A percentile compares a stretch with the other conserved stretches of the same genome.
phyloP scores from a whole-genome alignment of 129 eudicot genomes.

The Daucus carota region DNA sequence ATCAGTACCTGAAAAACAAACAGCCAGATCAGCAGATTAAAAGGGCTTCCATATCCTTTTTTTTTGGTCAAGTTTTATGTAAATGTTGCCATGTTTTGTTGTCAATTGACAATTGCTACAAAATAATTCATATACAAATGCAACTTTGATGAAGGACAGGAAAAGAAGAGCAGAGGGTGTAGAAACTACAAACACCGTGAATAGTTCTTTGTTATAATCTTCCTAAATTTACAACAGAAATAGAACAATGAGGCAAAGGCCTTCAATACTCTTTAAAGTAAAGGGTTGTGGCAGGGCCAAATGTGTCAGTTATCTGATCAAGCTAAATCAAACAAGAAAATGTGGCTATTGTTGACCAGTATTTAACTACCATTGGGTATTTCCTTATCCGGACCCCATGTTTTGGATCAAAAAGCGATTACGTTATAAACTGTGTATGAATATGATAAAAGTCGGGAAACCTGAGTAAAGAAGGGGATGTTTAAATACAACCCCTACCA shows the following conservation, averaged over 20 bases:
- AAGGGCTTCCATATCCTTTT: background rate
- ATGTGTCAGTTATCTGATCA: background rate
- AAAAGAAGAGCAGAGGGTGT: background rate
- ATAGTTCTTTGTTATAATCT: background rate
- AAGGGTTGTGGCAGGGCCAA: background rate
- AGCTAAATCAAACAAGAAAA: background rate
- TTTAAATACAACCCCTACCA: background rate
- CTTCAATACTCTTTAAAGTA: background rate
- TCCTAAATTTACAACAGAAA: background rate
- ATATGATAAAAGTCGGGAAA: background rate
- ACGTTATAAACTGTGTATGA: background rate
- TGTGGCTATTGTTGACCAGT: background rate
- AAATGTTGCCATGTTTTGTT: background rate
- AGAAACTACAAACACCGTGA: background rate
- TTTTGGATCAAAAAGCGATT: background rate
- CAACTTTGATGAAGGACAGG: background rate
- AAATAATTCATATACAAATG: background rate
- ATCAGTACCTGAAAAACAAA: constrained; percentile 24
- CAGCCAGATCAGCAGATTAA: constrained; percentile 1
- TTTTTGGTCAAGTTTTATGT: background rate
- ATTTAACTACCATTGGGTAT: background rate
- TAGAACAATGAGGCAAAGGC: background rate
- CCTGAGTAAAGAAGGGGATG: background rate
- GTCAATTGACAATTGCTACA: background rate
- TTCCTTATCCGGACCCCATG: background rate